Percentiles rank a stretch among this genome's conserved stretches.
Conservation (phyloP, 2,329 filamentous ascomycete genomes). For the Exophiala alcalophila region DNA sequence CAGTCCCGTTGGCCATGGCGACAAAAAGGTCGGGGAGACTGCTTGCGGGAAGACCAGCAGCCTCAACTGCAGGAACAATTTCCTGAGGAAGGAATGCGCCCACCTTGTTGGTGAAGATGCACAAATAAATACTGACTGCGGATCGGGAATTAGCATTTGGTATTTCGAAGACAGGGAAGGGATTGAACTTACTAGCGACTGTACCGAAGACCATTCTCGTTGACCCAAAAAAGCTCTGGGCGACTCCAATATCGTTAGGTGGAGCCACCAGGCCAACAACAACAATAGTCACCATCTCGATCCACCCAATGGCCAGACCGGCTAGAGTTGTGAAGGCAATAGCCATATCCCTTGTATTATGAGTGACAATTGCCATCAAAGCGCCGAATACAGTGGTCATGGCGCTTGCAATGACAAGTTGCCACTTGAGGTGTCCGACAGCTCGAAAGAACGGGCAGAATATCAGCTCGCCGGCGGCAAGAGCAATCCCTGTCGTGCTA, state of each 20-base stretch:
- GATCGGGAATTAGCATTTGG: slow-evolving; percentile 1
- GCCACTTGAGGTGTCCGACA: slow-evolving; percentile 25
- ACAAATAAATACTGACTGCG: slow-evolving; percentile 30
- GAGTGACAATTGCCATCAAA: slow-evolving; percentile 26
- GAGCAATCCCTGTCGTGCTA: slow-evolving; percentile 24
- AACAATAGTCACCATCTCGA: slow-evolving; percentile 31
- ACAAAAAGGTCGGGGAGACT: slow-evolving; percentile 38
- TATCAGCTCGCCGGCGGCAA: slow-evolving; percentile 18
- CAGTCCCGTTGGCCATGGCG: slow-evolving; percentile 36
- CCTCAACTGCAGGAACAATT: slow-evolving; percentile 34
- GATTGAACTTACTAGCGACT: slow-evolving; percentile 19
- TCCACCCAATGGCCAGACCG: slow-evolving; percentile 31
- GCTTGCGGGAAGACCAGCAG: slow-evolving; percentile 39
- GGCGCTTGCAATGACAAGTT: slow-evolving; percentile 22
- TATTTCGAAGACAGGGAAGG: not conserved
- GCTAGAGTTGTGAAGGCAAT: slow-evolving; percentile 31
- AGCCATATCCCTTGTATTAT: slow-evolving; percentile 24
- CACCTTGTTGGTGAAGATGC: slow-evolving; percentile 26
- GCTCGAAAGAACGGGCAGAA: slow-evolving; percentile 33
- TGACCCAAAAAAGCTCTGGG: slow-evolving; percentile 30
- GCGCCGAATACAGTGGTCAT: slow-evolving; percentile 28
- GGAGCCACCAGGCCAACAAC: slow-evolving; percentile 28
- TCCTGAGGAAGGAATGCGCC: slow-evolving; percentile 14
- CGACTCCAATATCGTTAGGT: slow-evolving; percentile 32
- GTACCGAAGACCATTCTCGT: slow-evolving; percentile 29